Evolutionary conservation across 140 eudicot species (phyloP), one percentile per base, ranked within the genome.

Genomic region (Senecio squalidus): DNA sequence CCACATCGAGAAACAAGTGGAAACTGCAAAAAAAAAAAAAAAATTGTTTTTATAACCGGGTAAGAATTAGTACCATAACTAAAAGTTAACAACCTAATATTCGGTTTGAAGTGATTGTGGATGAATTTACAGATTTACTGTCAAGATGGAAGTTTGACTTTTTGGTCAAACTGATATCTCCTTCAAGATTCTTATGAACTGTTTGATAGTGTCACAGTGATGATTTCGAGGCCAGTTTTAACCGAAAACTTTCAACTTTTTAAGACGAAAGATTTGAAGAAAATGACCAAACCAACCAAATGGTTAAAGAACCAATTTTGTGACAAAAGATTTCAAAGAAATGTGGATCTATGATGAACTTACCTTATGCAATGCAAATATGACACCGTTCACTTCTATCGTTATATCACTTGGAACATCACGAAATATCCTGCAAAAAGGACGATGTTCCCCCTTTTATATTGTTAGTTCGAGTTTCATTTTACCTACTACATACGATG

Each of bases 391-490:
- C 15, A 93, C 95, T 78, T 88, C 96, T 24, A 93, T 80, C 11
- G 78, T 88, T 47, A 93, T 93, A 68, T 93, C 97, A 53, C 99
- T 93, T 8, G 96, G 99, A 60, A 93, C 96, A 74, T 93, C 96
- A 61, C 89, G 87, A 52, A 84, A 93, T 67, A 88, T 92, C 99
- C 99, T 93, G 81, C 68, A 67, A 64, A 48, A 43, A 49, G 30
- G 8, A 49, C 6, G 11, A 21, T n/a, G n/a, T n/a, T n/a, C 4
- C 6, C 39, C 14, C 21, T 39, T 48, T 11, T 58, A 58, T 27
- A 25, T 17, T 25, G 46, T 25, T 27, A 11, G 26, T 9, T 9
- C 1, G 18, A 40, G 54, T 41, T 60, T 5, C 66, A 43, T 41
- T 40, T 1, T 46, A 3, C 51, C 5, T 11, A 38, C 4, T 7